phyloP scores from a whole-genome alignment of 176 grass and related monocot species.

The Paspalum notatum region DNA sequence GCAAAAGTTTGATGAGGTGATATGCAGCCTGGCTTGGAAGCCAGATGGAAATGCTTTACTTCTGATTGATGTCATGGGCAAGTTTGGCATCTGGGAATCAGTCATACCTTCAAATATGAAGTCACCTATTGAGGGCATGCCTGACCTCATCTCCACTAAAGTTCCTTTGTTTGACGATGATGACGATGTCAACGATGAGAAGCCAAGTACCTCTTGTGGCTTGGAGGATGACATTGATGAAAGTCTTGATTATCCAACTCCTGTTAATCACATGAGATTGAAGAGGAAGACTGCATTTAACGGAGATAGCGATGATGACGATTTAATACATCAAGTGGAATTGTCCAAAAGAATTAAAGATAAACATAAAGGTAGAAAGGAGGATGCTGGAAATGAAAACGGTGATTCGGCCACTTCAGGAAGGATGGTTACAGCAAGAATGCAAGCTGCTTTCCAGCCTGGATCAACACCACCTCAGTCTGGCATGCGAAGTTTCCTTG shows the following conservation, averaged over 20 bases:
- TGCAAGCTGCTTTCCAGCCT: conserved; percentile 85
- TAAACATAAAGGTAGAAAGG: conserved; percentile 48
- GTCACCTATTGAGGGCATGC: conserved; percentile 71
- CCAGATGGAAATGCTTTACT: conserved; percentile 79
- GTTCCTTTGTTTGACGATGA: conserved; percentile 78
- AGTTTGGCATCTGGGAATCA: conserved; percentile 87
- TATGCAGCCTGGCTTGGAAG: conserved; percentile 86
- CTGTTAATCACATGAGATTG: conserved; percentile 56
- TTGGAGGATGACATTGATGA: conserved; percentile 71
- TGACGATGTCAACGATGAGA: conserved; percentile 67
- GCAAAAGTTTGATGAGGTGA: conserved; percentile 80
- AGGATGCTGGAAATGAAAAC: conserved; percentile 32
- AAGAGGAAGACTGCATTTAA: conserved; percentile 50
- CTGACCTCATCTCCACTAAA: conserved; percentile 43
- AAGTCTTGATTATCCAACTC: conserved; percentile 57
- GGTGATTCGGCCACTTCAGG: conserved; percentile 57
- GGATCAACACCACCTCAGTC: conserved; percentile 72
- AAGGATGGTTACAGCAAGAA: conserved; percentile 48
- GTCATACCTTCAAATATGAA: conserved; percentile 73
- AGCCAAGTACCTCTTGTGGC: conserved; percentile 60
- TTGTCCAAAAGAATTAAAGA: conserved; percentile 62
- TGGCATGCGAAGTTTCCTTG: conserved; percentile 79
- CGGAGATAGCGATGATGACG: conserved; percentile 67
- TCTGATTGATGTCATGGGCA: conserved; percentile 76
- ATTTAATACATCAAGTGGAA: conserved; percentile 61